Evolutionary conservation across 352 stramenopile genomes (phyloP).

Genomic region (Phytophthora ohioensis): DNA sequence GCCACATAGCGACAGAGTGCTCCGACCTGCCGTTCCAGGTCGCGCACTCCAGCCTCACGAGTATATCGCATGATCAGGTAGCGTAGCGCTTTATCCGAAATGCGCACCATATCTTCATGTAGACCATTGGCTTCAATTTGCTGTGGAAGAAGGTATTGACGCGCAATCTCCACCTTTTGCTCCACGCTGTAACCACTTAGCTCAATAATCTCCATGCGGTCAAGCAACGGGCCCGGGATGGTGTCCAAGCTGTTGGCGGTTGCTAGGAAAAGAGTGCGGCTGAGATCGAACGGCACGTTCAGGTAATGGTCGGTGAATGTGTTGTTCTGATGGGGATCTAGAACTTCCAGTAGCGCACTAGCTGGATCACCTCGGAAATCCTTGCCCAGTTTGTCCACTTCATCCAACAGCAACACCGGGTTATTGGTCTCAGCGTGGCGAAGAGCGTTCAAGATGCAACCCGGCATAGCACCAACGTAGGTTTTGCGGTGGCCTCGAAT

Average conservation of each 20-base stretch:
- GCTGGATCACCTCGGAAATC: slow-evolving; percentile 73
- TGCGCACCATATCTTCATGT: slow-evolving; percentile 47
- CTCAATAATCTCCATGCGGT: slow-evolving; percentile 90
- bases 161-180: slow-evolving; percentile 87
- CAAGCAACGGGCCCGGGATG: slow-evolving; percentile 77
- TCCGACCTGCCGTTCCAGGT: slow-evolving; percentile 82
- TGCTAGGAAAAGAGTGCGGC: slow-evolving; percentile 85
- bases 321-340: slow-evolving; percentile 89
- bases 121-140: slow-evolving; percentile 84
- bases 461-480: slow-evolving; percentile 90
- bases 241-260: slow-evolving; percentile 87
- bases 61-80: slow-evolving; percentile 87
- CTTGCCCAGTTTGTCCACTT: slow-evolving; percentile 89
- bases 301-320: slow-evolving; percentile 90
- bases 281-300: slow-evolving; percentile 90
- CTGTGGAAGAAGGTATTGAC: slow-evolving; percentile 78
- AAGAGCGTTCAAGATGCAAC: slow-evolving; percentile 83
- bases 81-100: slow-evolving; percentile 69
- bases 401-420: slow-evolving; percentile 85
- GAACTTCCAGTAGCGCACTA: slow-evolving; percentile 84
- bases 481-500: slow-evolving; percentile 89
- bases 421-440: slow-evolving; percentile 80
- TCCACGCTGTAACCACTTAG: slow-evolving; percentile 84
- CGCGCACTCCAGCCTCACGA: slow-evolving; percentile 87
- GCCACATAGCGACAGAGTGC: slow-evolving; percentile 80